A percentile compares a stretch with the other conserved stretches of the same genome.
These are phyloP conservation scores for Tetrapisispora fleetii DNA, from an alignment of 805 yeast genomes.

Conservation along the genomic window DNA sequence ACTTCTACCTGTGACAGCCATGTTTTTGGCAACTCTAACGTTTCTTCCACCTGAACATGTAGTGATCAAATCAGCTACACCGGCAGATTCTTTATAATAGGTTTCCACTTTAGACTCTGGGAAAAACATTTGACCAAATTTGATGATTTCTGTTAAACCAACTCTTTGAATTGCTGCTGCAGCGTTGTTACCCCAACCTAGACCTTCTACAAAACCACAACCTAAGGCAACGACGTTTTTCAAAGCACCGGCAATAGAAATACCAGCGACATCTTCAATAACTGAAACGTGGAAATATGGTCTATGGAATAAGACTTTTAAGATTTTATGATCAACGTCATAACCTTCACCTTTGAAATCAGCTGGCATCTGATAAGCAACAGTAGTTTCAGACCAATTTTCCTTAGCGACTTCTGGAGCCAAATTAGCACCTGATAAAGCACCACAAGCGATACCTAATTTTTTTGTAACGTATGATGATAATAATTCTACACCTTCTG, in stretches of 20 bases:
- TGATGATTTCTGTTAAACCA: slow-evolving; percentile 81
- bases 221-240: slow-evolving; percentile 92
- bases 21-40: slow-evolving; percentile 76
- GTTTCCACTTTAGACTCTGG: slow-evolving; percentile 64
- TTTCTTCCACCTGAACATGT: slow-evolving; percentile 97
- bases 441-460: slow-evolving; percentile 88
- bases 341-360: slow-evolving; percentile 39
- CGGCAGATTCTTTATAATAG: slow-evolving; percentile 87
- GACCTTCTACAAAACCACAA: slow-evolving; percentile 94
- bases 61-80: slow-evolving; percentile 95
- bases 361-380: slow-evolving; percentile 70
- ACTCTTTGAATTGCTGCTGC: slow-evolving; percentile 95
- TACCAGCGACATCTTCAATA: slow-evolving; percentile 87
- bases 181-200: slow-evolving; percentile 98
- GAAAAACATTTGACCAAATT: slow-evolving; percentile 73
- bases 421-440: slow-evolving; percentile 89
- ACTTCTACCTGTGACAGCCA: slow-evolving; percentile 68
- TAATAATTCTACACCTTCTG: slow-evolving; percentile 74
- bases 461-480: slow-evolving; percentile 69
- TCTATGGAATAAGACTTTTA: slow-evolving; percentile 85
- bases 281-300: slow-evolving; percentile 95
- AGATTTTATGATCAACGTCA: slow-evolving; percentile 53
- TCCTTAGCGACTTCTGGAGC: slow-evolving; percentile 95
- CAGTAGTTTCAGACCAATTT: slow-evolving; percentile 95
- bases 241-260: slow-evolving; percentile 91